Conservation (phyloP, 2,329 filamentous ascomycete genomes). For the Aspergillus ibericus region DNA sequence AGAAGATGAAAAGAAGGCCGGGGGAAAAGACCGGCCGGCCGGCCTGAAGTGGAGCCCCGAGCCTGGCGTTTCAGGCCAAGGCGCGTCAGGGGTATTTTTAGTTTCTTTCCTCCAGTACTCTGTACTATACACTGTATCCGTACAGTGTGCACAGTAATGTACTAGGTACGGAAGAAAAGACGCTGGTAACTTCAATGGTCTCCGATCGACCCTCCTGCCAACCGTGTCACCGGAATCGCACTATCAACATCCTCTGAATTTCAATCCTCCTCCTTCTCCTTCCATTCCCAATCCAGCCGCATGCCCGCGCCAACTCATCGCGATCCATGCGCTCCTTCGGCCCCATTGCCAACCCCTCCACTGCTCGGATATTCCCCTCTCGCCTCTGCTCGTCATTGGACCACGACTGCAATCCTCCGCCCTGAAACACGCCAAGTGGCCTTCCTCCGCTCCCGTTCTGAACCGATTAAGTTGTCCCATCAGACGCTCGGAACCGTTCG, state of each 20-base stretch:
- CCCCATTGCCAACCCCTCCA: background rate
- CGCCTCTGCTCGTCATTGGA: background rate
- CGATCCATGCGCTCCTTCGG: background rate
- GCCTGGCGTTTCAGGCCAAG: background rate
- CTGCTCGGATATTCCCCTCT: background rate
- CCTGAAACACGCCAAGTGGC: constrained; percentile 1
- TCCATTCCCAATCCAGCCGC: too few species aligned
- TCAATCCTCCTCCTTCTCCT: too few species aligned
- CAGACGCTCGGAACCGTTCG: background rate
- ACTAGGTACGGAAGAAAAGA: too few species aligned
- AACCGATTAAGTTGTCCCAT: background rate
- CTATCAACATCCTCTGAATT: too few species aligned
- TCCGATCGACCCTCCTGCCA: too few species aligned
- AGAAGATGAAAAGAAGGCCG: constrained; percentile 8
- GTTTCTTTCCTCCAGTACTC: background rate
- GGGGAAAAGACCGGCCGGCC: background rate
- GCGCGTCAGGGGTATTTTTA: background rate
- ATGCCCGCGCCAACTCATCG: background rate
- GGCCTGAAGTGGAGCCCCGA: background rate
- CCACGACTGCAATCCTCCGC: background rate
- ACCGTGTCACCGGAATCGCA: too few species aligned
- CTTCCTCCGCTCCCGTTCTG: background rate
- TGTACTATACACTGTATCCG: too few species aligned
- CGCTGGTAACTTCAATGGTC: too few species aligned
- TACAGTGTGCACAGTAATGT: too few species aligned